A percentile compares a stretch with the other conserved stretches of the same genome.
Evolutionary conservation across 176 grass and related monocot genomes (phyloP).

Genomic region (Aechmea fasciata): DNA sequence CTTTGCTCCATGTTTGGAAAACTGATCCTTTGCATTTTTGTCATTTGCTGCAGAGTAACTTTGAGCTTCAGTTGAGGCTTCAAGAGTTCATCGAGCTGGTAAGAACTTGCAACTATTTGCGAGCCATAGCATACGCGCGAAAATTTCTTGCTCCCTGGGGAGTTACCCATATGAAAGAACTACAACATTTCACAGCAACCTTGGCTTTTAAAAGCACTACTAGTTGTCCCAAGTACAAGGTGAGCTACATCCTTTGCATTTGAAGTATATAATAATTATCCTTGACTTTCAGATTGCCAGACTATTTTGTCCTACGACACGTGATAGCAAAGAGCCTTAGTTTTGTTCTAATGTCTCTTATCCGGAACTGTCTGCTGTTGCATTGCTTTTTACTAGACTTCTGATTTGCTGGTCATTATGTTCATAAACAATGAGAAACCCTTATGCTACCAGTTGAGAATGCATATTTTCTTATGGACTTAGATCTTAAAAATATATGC

Average conservation of each 20-base stretch:
- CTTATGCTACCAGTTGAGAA: no score
- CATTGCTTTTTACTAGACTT: not conserved
- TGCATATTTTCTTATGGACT: no score
- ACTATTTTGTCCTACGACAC: not conserved
- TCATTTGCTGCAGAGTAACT: slow-evolving; percentile 72
- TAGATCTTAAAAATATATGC: no score
- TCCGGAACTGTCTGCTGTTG: not conserved
- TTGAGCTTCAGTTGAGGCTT: slow-evolving; percentile 89
- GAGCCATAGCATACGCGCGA: slow-evolving; percentile 74
- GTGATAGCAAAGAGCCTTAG: not conserved
- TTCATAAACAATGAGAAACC: not conserved
- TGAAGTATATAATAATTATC: not conserved
- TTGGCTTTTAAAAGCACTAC: slow-evolving; percentile 78
- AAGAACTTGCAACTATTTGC: slow-evolving; percentile 56
- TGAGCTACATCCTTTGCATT: slow-evolving; percentile 23
- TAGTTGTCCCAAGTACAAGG: slow-evolving; percentile 72
- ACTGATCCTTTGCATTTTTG: slow-evolving; percentile 1
- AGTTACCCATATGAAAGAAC: slow-evolving; percentile 65
- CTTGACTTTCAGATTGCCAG: not conserved
- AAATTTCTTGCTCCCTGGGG: slow-evolving; percentile 97
- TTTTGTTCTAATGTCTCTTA: not conserved
- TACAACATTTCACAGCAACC: slow-evolving; percentile 69
- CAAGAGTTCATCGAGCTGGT: slow-evolving; percentile 97
- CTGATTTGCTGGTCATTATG: not conserved
- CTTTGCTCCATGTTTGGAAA: no score